Evolutionary conservation across 176 grass and related monocot species (phyloP).

Genomic region (Raddia distichophylla): DNA sequence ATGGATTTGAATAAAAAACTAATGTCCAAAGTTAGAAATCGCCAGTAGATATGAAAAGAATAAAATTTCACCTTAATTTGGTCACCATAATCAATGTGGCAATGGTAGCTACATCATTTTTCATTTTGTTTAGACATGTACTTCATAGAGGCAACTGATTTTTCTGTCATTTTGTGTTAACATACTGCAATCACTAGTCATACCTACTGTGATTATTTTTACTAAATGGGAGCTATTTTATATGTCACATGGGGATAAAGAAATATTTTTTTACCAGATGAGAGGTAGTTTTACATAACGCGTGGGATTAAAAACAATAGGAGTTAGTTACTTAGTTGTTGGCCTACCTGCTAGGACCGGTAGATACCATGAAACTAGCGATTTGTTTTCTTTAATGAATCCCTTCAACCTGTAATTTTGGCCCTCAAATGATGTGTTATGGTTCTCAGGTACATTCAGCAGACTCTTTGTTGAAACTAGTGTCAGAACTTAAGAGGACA

Average conservation of each 20-base stretch:
- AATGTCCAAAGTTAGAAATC: not conserved
- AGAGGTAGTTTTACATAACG: no score
- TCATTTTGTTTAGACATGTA: not conserved
- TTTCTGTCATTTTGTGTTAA: not conserved
- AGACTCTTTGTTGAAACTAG: constrained; percentile 82
- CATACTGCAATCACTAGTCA: not conserved
- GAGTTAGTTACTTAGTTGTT: no score
- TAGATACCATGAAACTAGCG: not conserved
- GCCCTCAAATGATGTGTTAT: not conserved
- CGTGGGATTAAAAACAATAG: no score
- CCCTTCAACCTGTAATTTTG: not conserved
- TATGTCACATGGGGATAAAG: no score
- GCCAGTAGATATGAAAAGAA: not conserved
- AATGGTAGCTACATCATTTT: not conserved
- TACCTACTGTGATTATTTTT: not conserved
- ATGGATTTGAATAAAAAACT: not conserved
- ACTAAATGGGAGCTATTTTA: not conserved
- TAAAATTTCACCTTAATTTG: not conserved
- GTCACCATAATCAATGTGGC: not conserved
- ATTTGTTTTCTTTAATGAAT: not conserved
- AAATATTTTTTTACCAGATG: no score
- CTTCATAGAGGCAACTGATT: not conserved
- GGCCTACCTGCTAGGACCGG: no score
- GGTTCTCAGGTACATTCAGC: constrained; percentile 76
- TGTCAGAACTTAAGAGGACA: constrained; percentile 86